phyloP scores from a whole-genome alignment of 1,139 yeast genomes.

The Magnusiomyces magnusii region DNA sequence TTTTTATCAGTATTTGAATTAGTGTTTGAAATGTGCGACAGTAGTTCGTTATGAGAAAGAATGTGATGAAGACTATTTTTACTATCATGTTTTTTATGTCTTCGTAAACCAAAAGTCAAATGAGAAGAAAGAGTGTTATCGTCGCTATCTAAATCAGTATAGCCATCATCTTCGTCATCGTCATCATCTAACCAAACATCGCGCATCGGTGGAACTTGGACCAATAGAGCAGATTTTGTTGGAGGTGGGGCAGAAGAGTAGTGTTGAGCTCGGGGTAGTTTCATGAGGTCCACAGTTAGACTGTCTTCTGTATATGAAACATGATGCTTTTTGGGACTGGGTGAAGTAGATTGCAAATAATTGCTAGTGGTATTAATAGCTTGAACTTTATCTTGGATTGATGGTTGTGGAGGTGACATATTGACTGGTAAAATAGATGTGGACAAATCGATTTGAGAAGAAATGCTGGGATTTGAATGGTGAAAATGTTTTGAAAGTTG shows the following conservation, averaged over 20 bases:
- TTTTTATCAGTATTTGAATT: not conserved
- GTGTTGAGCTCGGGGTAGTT: conserved; percentile 8
- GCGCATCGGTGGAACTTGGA: conserved; percentile 10
- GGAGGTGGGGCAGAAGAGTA: conserved; percentile 1
- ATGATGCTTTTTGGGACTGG: not conserved
- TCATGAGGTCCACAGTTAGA: conserved; percentile 12
- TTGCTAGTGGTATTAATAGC: not conserved
- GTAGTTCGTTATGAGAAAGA: not conserved
- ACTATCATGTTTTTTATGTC: not conserved
- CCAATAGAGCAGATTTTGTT: conserved; percentile 1
- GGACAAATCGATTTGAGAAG: not conserved
- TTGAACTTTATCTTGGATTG: too few relatives aligned
- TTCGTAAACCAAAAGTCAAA: not conserved
- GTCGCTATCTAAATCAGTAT: not conserved
- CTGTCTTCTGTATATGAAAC: conserved; percentile 6
- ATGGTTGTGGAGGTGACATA: too few relatives aligned
- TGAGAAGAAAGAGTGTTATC: not conserved
- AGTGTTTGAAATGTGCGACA: not conserved
- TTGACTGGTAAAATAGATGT: too few relatives aligned
- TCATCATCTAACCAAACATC: conserved; percentile 15
- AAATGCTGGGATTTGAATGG: not conserved
- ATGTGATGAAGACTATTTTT: not conserved
- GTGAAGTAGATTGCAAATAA: not conserved
- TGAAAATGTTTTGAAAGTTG: not conserved
- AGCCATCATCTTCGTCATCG: conserved; percentile 11